These are phyloP conservation scores for Phtheirospermum japonicum DNA, from an alignment of 257 asterid genomes.

Conservation along the genomic window DNA sequence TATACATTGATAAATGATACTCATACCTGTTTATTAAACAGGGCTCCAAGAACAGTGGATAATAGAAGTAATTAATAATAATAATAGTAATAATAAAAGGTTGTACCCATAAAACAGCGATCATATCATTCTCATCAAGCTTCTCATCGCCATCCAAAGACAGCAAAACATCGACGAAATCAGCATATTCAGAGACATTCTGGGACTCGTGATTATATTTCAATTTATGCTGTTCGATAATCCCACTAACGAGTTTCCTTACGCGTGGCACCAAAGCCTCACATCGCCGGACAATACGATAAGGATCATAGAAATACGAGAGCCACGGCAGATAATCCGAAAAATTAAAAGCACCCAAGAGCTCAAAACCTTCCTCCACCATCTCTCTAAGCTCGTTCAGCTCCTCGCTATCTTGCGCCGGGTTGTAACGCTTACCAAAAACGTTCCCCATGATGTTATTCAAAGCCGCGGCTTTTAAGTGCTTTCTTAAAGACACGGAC, in stretches of 20 bases:
- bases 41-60: too few species aligned
- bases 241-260: conserved; percentile 38
- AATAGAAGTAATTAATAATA: too few species aligned
- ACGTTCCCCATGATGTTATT: conserved; percentile 57
- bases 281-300: conserved; percentile 40
- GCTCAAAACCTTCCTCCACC: conserved; percentile 63
- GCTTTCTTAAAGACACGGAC: conserved; percentile 32
- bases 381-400: conserved; percentile 36
- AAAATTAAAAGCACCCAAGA: conserved; percentile 62
- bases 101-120: conserved; percentile 78
- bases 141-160: conserved; percentile 71
- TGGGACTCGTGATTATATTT: too few species aligned
- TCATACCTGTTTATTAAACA: too few species aligned
- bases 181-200: conserved; percentile 17
- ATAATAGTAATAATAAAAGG: too few species aligned
- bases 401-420: conserved; percentile 28
- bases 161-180: conserved; percentile 69
- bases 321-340: conserved; percentile 65
- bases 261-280: conserved; percentile 49
- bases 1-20: not conserved
- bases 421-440: conserved; percentile 51
- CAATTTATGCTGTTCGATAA: conserved; percentile 40
- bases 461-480: conserved; percentile 44
- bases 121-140: conserved; percentile 68
- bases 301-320: conserved; percentile 41